These are phyloP conservation scores for Adansonia madagascariensis DNA, from an alignment of 441 rosid species.

Conservation along the genomic window DNA sequence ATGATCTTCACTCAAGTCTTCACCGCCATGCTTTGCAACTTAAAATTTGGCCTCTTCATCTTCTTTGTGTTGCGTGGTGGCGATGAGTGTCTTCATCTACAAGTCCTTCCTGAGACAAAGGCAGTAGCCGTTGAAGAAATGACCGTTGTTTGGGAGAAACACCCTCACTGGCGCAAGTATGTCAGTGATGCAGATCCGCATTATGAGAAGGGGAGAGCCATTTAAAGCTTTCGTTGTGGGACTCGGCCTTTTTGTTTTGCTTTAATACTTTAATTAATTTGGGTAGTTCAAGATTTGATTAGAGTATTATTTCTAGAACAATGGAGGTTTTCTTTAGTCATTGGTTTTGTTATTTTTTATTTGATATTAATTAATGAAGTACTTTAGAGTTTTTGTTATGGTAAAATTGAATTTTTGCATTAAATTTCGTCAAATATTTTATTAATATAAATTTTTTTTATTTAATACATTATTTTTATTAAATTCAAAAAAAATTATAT, in stretches of 20 bases:
- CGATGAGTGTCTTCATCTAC: constrained; percentile 61
- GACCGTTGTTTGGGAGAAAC: constrained; percentile 57
- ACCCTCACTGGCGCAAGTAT: neutral
- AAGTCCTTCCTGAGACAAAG: constrained; percentile 78
- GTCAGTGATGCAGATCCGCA: neutral
- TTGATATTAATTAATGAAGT: too few species aligned
- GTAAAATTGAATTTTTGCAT: too few species aligned
- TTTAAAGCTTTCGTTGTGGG: neutral
- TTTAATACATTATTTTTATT: too few species aligned
- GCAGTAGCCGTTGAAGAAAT: constrained; percentile 85
- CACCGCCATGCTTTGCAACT: constrained; percentile 67
- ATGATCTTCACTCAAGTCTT: constrained; percentile 82
- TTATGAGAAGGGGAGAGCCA: neutral
- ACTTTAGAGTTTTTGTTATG: too few species aligned
- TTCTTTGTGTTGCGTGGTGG: constrained; percentile 62
- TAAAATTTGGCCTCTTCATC: constrained; percentile 77
- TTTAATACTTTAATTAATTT: too few species aligned
- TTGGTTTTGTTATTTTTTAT: too few species aligned
- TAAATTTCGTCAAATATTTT: too few species aligned
- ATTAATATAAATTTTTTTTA: too few species aligned
- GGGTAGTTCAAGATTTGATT: too few species aligned
- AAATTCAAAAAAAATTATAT: too few species aligned
- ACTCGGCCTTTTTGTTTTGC: neutral
- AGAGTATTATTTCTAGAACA: too few species aligned
- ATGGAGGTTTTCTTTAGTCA: neutral